Evolutionary conservation across 2,329 filamentous ascomycete species (phyloP).

Genomic region (Colletotrichum tropicale): DNA sequence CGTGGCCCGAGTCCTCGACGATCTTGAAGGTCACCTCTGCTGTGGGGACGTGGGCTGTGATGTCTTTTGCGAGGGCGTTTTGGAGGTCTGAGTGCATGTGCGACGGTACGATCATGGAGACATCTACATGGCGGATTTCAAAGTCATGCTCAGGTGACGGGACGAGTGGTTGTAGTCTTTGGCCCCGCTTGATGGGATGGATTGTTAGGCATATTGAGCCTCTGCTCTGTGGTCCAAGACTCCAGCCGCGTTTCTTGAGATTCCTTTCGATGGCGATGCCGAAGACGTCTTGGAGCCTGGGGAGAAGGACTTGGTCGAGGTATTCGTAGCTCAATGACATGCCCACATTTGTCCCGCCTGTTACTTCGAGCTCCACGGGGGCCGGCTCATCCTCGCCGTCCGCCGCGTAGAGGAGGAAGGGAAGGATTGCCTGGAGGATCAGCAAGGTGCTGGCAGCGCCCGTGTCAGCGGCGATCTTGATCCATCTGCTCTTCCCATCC

Average conservation of each 20-base stretch:
- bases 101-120: conserved; percentile 54
- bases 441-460: conserved; percentile 59
- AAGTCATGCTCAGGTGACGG: conserved; percentile 24
- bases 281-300: conserved; percentile 55
- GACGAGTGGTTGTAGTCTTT: conserved; percentile 37
- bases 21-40: conserved; percentile 49
- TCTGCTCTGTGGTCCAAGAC: conserved; percentile 40
- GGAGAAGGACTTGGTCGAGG: conserved; percentile 64
- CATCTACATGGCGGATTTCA: conserved; percentile 50
- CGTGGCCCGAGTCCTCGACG: conserved; percentile 55
- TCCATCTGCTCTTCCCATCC: conserved; percentile 36
- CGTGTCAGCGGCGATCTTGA: conserved; percentile 55
- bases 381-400: conserved; percentile 37
- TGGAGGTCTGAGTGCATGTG: conserved; percentile 47
- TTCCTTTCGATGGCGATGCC: conserved; percentile 49
- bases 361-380: conserved; percentile 51
- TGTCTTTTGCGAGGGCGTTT: conserved; percentile 39
- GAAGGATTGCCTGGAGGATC: conserved; percentile 65
- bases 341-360: conserved; percentile 64
- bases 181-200: conserved; percentile 33
- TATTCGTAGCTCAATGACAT: conserved; percentile 67
- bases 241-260: conserved; percentile 57
- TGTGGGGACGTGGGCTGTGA: conserved; percentile 46
- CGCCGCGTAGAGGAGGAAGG: conserved; percentile 61
- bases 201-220: conserved; percentile 51